phyloP scores from a whole-genome alignment of 179 eudicot species.

The Pouteria campechiana region DNA sequence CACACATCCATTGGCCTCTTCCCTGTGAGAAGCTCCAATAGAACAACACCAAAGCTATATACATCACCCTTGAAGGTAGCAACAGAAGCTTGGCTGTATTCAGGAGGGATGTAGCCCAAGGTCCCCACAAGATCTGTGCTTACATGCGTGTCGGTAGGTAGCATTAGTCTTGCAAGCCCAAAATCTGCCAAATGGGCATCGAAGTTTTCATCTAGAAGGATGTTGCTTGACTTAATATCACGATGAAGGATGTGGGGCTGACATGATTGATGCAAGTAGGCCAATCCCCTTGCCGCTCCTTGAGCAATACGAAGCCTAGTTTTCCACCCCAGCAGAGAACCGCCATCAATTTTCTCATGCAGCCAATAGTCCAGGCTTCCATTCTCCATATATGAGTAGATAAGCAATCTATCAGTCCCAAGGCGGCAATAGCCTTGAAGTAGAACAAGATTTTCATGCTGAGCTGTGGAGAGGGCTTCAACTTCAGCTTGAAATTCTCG shows the following conservation, averaged over 20 bases:
- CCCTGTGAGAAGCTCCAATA: conserved; percentile 34
- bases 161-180: conserved; percentile 33
- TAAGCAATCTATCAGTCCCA: conserved; percentile 19
- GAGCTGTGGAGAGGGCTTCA: conserved; percentile 30
- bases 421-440: conserved; percentile 31
- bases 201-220: conserved; percentile 28
- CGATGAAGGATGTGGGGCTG: conserved; percentile 35
- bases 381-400: conserved; percentile 36
- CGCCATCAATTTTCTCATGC: conserved; percentile 32
- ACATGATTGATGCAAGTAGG: conserved; percentile 31
- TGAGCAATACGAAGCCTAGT: conserved; percentile 21
- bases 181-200: conserved; percentile 43
- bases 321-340: conserved; percentile 25
- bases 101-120: conserved; percentile 38
- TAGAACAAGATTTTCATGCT: conserved; percentile 30
- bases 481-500: conserved; percentile 38
- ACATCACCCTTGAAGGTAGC: conserved; percentile 37
- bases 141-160: conserved; percentile 31
- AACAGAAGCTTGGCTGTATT: conserved; percentile 33
- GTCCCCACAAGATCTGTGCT: conserved; percentile 40
- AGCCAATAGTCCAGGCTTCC: conserved; percentile 41
- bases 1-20: conserved; percentile 42
- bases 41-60: conserved; percentile 40
- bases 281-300: conserved; percentile 28
- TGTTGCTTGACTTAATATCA: conserved; percentile 38